Percentiles rank a stretch among this genome's conserved stretches.
These are phyloP conservation scores for Populus pruinosa DNA, from an alignment of 345 rosid genomes.

Conservation along the genomic window DNA sequence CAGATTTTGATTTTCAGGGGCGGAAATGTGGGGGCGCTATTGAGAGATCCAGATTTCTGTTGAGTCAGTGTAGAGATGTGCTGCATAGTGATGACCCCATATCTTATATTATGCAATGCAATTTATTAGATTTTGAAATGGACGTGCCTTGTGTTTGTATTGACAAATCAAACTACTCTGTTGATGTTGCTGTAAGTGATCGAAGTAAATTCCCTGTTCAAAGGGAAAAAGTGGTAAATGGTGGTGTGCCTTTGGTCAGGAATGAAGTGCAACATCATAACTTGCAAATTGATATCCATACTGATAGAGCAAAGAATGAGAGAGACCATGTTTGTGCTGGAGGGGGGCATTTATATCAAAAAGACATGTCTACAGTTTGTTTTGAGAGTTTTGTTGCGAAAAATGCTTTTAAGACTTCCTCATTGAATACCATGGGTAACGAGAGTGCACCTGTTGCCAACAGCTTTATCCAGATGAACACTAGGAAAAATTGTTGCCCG, in stretches of 20 bases:
- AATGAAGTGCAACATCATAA: constrained; percentile 20
- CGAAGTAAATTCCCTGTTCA: constrained; percentile 9
- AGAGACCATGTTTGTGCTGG: constrained; percentile 10
- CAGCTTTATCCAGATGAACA: constrained; percentile 14
- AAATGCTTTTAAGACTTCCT: constrained; percentile 7
- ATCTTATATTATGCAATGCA: constrained; percentile 41
- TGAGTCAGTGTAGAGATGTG: constrained; percentile 52
- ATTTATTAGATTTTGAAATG: constrained; percentile 27
- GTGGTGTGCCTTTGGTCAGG: constrained; percentile 12
- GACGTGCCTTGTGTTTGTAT: constrained; percentile 13
- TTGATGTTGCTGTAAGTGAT: constrained; percentile 14
- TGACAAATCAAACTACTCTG: constrained; percentile 2
- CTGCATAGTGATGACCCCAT: constrained; percentile 58
- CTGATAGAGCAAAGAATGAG: background rate
- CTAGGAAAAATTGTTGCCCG: constrained; percentile 14
- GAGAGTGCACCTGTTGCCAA: constrained; percentile 18
- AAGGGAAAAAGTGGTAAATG: constrained; percentile 27
- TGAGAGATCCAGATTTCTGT: constrained; percentile 40
- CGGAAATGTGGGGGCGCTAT: constrained; percentile 26
- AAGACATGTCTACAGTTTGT: constrained; percentile 17
- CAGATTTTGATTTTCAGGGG: constrained; percentile 13
- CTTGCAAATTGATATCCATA: background rate
- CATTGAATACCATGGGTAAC: constrained; percentile 10
- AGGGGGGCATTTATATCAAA: constrained; percentile 21
- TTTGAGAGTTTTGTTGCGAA: constrained; percentile 6